Base-by-base conservation (phyloP, 1,284 basidiomycete species). In the Coriolopsis trogii region DNA sequence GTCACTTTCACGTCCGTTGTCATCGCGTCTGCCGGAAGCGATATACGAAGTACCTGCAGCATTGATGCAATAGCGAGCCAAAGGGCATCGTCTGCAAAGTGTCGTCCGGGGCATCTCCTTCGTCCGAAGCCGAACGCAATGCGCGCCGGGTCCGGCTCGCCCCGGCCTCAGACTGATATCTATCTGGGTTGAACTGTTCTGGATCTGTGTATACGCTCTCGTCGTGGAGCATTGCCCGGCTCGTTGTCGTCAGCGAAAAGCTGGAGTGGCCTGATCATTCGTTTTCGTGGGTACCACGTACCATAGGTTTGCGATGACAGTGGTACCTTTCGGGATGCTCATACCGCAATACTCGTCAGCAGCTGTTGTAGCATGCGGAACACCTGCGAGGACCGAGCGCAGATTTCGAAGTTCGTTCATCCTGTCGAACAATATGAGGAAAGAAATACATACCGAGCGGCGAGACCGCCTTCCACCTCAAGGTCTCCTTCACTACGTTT, bases 401-500 rank as follows among this genome's bases (percentile, higher is more conserved):
- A 7, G 15, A 20, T 38, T 16, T 5, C 5, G 6, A 6, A 38
- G n/a, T n/a, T n/a, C n/a, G n/a, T n/a, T n/a, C n/a, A n/a, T n/a
- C n/a, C n/a, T 21, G 36, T 6, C 18, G 8, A 21, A 38, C 8
- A 2, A 40, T n/a, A n/a, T n/a, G n/a, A n/a, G n/a, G n/a, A 1
- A 0, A 3, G 6, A 6, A 13, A n/a, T 38, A 20, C 46, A 4
- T 25, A 54, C 70, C 64, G 10, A 67, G 51, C 0, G 67, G 65
- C 9, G 61, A 51, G 9, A 65, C 64, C 8, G 62, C 58, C 26
- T 66, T 58, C 71, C 72, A 76, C n/a, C 74, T 39, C 16, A 72
- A 44, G 1, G 69, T 60, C 61, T 80, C 78, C 29, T 73, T 71
- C 21, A 80, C 53, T 16, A 76, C 37, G 2, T 70, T 72, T 3